Evolutionary conservation across 805 yeast genomes (phyloP), one percentile per base, ranked within the genome.

Genomic region (Ogataea saltuana): DNA sequence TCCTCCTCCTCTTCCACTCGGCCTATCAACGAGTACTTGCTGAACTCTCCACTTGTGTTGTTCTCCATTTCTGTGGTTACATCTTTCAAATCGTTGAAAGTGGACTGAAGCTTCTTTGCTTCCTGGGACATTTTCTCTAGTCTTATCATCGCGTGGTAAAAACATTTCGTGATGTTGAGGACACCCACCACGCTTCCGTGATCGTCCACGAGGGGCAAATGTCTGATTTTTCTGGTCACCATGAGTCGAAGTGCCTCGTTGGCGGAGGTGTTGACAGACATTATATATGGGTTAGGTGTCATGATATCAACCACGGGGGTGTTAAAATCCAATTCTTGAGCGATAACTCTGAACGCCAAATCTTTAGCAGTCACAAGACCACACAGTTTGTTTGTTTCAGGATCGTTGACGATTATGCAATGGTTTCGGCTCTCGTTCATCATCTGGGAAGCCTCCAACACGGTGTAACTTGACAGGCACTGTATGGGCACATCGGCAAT

Each of bases 341-440:
- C 69, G 12, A 66, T 64, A 4, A 68, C 74, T 27, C 72, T 60
- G 29, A 69, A 69, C 0, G 76, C 76, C n/a, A 72, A 53, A 50
- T 72, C 78, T 45, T 70, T 71, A 0, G 77, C 70, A 1, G 78
- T 72, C 35, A 70, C 60, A 6, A 72, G 53, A 1, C 76, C 77
- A n/a, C 65, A 46, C 16, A 69, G 49, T 37, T 55, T 55, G 5
- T 51, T 55, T 4, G 61, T 46, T 7, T 38, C 48, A 26, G 44
- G 44, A 33, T 60, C 64, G 29, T 59, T 64, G 11, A 72, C 70
- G 4, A 71, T 54, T 3, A 70, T 62, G 51, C 76, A 72, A 46
- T 71, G 71, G n/a, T 63, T 62, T 27, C 71, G 50, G 23, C 58
- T 55, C n/a, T 63, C 61, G 9, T 64, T 63, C 75, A 72, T 70